Evolutionary conservation across 257 asterid genomes (phyloP), one percentile per base, ranked within the genome.

Genomic region (Solanum gandarillasii): DNA sequence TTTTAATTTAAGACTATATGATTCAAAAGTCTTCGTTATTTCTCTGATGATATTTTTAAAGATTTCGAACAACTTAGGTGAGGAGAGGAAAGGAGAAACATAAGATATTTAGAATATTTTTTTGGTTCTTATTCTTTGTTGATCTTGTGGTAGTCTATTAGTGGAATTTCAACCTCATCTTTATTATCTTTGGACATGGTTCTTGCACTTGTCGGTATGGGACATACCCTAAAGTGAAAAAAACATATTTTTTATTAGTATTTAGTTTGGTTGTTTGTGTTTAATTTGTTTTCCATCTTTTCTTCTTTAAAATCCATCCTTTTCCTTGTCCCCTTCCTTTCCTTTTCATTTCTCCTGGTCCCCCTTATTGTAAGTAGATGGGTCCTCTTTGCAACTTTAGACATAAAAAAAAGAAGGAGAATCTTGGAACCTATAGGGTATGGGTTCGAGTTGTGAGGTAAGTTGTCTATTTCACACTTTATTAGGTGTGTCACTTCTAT

Each of bases 91-190:
- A 88, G 68, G 48, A 18, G 72, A 70, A 81, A 87, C n/a, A 48
- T 55, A 27, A 81, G 58, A 65, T 39, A 78, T 75, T 18, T 27
- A 20, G 11, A 36, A 11, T 5, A 2, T 6, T 13, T n/a, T 62
- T 23, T 85, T 67, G 43, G 32, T 52, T 81, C 67, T 46, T 29
- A 16, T 23, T 89, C 74, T 41, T 6, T 52, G 84, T 88, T 75
- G 43, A 46, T 46, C 23, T 62, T 25, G 83, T 86, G 90, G 92
- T 65, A 31, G 84, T 46, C 79, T 12, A 36, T 35, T 62, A 36
- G 67, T 86, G 36, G 75, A 88, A 88, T 88, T 65, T 83, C 86
- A 83, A 87, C 89, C 90, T 83, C 83, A 73, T 68, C 85, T 90
- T 90, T 67, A 79, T 86, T 84, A 88, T 88, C 87, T 88, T 79